Percentiles rank a stretch among this genome's conserved stretches.
Conservation (phyloP, 257 asterid species). For the Solanum paucissectum region DNA sequence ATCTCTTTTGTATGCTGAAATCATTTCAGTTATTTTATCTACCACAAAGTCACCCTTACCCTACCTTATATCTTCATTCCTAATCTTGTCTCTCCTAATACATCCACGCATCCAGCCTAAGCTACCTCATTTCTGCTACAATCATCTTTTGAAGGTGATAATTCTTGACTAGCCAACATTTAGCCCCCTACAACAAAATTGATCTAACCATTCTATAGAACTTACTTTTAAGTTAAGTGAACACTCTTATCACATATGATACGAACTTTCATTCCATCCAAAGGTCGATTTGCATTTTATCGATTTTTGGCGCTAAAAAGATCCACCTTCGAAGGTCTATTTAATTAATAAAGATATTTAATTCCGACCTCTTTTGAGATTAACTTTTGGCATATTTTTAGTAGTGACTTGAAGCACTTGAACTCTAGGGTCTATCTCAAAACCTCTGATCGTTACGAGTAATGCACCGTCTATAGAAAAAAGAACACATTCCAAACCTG, state of each 20-base stretch:
- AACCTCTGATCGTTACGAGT: not conserved
- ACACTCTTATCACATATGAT: not conserved
- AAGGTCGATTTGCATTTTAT: not conserved
- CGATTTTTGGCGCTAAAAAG: not conserved
- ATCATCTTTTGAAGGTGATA: not conserved
- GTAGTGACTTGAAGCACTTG: not conserved
- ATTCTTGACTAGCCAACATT: not conserved
- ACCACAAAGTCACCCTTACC: not conserved
- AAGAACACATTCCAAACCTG: not conserved
- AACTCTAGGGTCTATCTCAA: not conserved
- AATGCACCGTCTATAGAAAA: not conserved
- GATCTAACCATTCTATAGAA: not conserved
- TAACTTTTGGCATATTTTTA: not conserved
- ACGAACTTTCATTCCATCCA: not conserved
- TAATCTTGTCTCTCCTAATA: too few species aligned
- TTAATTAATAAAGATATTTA: too few species aligned
- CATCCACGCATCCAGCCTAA: not conserved
- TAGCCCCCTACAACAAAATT: not conserved
- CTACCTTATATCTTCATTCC: not conserved
- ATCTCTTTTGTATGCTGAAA: not conserved
- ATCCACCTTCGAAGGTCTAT: not conserved
- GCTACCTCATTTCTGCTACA: not conserved
- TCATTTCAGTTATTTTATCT: too few species aligned
- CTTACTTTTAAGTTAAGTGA: too few species aligned
- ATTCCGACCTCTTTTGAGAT: not conserved